A percentile compares a stretch with the other conserved stretches of the same genome.
phyloP scores from a whole-genome alignment of 2,329 filamentous ascomycete genomes.

The Stemphylium vesicarium region DNA sequence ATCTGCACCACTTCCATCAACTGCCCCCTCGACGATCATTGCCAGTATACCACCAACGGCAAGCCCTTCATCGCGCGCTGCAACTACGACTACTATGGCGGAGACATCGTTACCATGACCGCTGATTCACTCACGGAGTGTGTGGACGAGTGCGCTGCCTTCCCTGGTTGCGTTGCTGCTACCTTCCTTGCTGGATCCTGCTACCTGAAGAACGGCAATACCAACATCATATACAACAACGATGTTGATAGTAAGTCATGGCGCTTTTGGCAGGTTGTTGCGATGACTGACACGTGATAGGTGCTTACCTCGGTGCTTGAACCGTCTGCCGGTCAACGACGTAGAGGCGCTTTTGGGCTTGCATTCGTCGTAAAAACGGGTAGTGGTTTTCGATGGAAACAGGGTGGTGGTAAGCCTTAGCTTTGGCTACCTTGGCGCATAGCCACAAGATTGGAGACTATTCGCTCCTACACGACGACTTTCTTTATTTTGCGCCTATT shows the following conservation, averaged over 20 bases:
- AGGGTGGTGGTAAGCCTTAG: too few species aligned
- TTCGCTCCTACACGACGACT: too few species aligned
- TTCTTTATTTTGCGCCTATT: too few species aligned
- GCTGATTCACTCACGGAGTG: slow-evolving; percentile 3
- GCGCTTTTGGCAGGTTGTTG: background rate
- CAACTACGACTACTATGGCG: slow-evolving; percentile 18
- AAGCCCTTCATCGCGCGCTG: slow-evolving; percentile 9
- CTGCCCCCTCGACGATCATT: slow-evolving; percentile 12
- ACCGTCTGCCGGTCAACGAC: background rate
- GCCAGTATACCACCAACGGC: slow-evolving; percentile 3
- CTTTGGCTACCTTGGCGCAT: too few species aligned
- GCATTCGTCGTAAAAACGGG: background rate
- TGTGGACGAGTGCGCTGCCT: slow-evolving; percentile 2
- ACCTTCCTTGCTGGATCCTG: slow-evolving; percentile 6
- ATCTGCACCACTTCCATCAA: slow-evolving; percentile 6
- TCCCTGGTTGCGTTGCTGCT: slow-evolving; percentile 7
- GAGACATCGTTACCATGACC: slow-evolving; percentile 3
- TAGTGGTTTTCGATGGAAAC: background rate
- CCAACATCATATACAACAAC: slow-evolving; percentile 5
- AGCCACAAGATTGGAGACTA: too few species aligned
- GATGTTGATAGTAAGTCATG: slow-evolving; percentile 6
- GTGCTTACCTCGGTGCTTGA: slow-evolving; percentile 2
- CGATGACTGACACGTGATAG: background rate
- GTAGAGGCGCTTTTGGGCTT: too few species aligned
- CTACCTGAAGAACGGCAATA: slow-evolving; percentile 12